These are phyloP conservation scores for Elsinoe fawcettii DNA, from an alignment of 2,329 filamentous ascomycete species.

Conservation along the genomic window DNA sequence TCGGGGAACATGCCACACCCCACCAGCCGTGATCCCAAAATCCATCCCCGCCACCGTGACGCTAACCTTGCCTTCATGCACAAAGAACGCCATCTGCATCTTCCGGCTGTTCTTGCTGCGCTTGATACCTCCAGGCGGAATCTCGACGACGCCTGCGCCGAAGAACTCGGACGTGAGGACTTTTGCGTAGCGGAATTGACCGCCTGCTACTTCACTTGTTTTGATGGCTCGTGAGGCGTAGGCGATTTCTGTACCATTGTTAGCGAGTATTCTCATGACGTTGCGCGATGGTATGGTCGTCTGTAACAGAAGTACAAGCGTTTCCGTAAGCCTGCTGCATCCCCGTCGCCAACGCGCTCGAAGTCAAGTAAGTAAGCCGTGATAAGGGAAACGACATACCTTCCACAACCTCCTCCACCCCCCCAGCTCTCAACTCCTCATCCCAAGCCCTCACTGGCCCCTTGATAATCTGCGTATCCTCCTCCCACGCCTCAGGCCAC, in stretches of 20 bases:
- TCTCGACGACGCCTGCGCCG: constrained; percentile 80
- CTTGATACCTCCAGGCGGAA: constrained; percentile 77
- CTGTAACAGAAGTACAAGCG: no score
- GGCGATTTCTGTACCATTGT: constrained; percentile 45
- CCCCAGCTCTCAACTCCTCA: constrained; percentile 23
- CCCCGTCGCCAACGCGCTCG: no score
- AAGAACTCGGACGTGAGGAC: constrained; percentile 78
- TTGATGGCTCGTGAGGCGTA: constrained; percentile 51
- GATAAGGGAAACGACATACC: constrained; percentile 26
- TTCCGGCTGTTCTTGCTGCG: constrained; percentile 83
- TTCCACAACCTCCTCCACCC: constrained; percentile 31
- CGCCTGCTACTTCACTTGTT: constrained; percentile 51
- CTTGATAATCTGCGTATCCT: constrained; percentile 54
- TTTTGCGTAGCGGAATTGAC: constrained; percentile 82
- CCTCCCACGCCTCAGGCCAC: constrained; percentile 61
- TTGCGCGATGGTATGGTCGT: no score
- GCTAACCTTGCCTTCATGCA: constrained; percentile 71
- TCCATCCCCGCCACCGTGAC: constrained; percentile 67
- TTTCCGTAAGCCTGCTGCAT: no score
- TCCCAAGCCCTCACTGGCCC: constrained; percentile 57
- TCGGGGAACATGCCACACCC: constrained; percentile 89
- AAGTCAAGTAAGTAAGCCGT: neutral
- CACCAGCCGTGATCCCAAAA: constrained; percentile 80
- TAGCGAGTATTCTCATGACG: neutral
- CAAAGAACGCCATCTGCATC: constrained; percentile 97